Evolutionary conservation across 2,329 filamentous ascomycete genomes (phyloP), one percentile per base, ranked within the genome.

Genomic region (Albophoma yamanashiensis): DNA sequence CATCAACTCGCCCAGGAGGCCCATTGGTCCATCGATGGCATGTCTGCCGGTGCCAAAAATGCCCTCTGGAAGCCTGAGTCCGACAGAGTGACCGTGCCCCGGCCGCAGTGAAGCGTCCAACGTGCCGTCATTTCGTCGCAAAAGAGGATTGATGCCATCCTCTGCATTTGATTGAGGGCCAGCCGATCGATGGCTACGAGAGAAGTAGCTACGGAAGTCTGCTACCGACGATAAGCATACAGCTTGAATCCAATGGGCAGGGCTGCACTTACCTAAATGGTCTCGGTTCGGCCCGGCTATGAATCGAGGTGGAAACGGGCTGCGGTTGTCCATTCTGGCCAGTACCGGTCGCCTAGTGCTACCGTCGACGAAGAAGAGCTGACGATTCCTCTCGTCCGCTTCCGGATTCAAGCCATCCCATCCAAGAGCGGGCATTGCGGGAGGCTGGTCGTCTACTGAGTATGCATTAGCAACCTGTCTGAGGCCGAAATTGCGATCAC

Each of bases 101-200:
- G 76, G 75, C 56, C 82, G 82, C 58, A 82, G 78, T 11, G 78
- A 68, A 40, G 68, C 69, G 22, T 85, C 80, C 60, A 76, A 75
- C 31, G 69, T 72, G 34, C 74, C 67, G 27, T 76, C 75, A 56
- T 70, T 73, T 55, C 90, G 87, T 64, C 92, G 88, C 59, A 97
- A 83, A 15, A 97, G 79, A 52, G 93, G 93, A 69, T 97, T 97
- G 27, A 86, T 81, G 4, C 91, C 92, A 70, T 97, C 92, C 64
- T 96, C 91, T 40, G 82, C 80, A 36, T 79, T 79, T 60, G 82
- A 80, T 58, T 82, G 75, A 39, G 82, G 77, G 25, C 75, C 77
- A 55, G 79, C 79, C 58, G 81, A 73, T 60, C 84, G 79, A 66
- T 85, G 81, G 62, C 79, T 75, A 64, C 83, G 73, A 27, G 74